These are phyloP conservation scores for Chalara sp. DNA, from an alignment of 2,329 filamentous ascomycete species.

Conservation along the genomic window DNA sequence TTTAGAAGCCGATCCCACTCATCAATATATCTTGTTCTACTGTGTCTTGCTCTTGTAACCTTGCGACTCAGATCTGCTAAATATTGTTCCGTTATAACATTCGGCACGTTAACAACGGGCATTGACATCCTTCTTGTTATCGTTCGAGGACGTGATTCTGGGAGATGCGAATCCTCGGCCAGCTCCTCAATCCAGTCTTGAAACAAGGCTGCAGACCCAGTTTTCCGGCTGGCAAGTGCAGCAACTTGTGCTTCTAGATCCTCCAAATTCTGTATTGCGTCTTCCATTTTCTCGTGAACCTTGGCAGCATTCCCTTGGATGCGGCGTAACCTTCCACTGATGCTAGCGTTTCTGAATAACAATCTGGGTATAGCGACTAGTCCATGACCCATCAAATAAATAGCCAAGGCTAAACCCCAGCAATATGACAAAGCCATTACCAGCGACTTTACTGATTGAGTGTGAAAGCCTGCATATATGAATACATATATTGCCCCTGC, in stretches of 20 bases:
- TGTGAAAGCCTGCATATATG: constrained; percentile 66
- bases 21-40: constrained; percentile 72
- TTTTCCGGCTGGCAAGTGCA: constrained; percentile 75
- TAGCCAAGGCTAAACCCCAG: constrained; percentile 85
- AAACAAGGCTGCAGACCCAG: constrained; percentile 66
- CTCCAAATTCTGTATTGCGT: constrained; percentile 72
- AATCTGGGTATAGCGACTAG: constrained; percentile 83
- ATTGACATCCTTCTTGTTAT: constrained; percentile 34
- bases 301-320: constrained; percentile 75
- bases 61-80: constrained; percentile 82
- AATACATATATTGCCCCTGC: constrained; percentile 79
- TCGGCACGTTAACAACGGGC: constrained; percentile 51
- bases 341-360: constrained; percentile 72
- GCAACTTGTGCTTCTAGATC: constrained; percentile 74
- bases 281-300: constrained; percentile 80
- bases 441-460: constrained; percentile 69
- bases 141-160: constrained; percentile 49
- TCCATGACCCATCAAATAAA: constrained; percentile 97
- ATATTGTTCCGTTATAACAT: constrained; percentile 88
- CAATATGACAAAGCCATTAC: constrained; percentile 93
- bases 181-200: constrained; percentile 96
- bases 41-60: constrained; percentile 74
- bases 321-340: constrained; percentile 65
- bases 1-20: constrained; percentile 80
- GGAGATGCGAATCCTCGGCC: constrained; percentile 65